Conservation (phyloP, 176 grass and related monocot species). For the Microstegium vimineum region DNA sequence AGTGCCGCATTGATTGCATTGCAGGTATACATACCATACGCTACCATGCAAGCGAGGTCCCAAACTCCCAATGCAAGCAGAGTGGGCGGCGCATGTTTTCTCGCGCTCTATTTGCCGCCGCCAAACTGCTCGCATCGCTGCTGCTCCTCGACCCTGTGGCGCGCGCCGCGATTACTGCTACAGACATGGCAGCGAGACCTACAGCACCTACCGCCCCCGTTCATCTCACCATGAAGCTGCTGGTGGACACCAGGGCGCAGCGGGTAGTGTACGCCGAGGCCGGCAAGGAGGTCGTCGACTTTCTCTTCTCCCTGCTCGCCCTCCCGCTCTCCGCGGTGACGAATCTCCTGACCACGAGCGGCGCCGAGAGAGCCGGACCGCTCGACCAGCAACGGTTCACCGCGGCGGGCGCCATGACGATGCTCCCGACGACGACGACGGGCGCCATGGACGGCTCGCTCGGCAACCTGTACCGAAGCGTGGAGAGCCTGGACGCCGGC, state of each 20-base stretch:
- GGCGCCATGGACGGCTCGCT: slow-evolving; percentile 25
- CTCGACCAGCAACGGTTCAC: neutral
- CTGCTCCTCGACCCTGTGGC: neutral
- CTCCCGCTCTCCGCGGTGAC: slow-evolving; percentile 12
- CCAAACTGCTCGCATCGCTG: neutral
- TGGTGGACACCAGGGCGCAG: slow-evolving; percentile 18
- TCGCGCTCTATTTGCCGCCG: too few species aligned
- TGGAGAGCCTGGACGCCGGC: neutral
- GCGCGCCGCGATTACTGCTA: neutral
- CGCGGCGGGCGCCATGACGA: neutral
- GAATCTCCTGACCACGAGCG: slow-evolving; percentile 20
- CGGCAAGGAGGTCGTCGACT: slow-evolving; percentile 48
- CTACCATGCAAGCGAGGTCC: too few species aligned
- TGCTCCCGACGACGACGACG: neutral
- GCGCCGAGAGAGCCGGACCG: too few species aligned
- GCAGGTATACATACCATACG: too few species aligned
- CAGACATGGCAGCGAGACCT: neutral
- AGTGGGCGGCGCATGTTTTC: too few species aligned
- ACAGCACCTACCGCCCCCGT: too few species aligned
- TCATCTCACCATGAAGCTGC: slow-evolving; percentile 28
- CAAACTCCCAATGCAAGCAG: too few species aligned
- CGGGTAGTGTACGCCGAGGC: slow-evolving; percentile 52
- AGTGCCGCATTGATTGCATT: too few species aligned
- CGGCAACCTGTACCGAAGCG: slow-evolving; percentile 27
- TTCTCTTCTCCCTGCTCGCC: slow-evolving; percentile 45